Conservation (phyloP, 2,329 filamentous ascomycete genomes). For the Arthrobotrys sphaeroides region DNA sequence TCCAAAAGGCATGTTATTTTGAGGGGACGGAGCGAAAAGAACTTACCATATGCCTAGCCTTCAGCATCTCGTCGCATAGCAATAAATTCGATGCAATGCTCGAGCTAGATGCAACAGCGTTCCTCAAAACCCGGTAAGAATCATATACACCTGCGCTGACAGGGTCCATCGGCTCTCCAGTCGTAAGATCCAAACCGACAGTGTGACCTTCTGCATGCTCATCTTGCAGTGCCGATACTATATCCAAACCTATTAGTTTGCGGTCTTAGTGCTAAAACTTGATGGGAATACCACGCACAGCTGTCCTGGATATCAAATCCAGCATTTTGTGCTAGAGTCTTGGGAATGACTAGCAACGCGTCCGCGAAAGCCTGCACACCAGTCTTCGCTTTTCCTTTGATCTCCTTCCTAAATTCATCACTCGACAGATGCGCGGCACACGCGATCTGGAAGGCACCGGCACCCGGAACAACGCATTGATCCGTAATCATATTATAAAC, state of each 20-base stretch:
- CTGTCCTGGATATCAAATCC: slow-evolving; percentile 97
- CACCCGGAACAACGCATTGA: slow-evolving; percentile 90
- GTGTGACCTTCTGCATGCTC: slow-evolving; percentile 83
- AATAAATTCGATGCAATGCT: slow-evolving; percentile 95
- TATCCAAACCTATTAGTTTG: slow-evolving; percentile 51
- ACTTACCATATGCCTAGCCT: slow-evolving; percentile 88
- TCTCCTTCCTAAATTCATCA: slow-evolving; percentile 83
- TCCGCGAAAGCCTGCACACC: slow-evolving; percentile 95
- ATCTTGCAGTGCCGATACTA: slow-evolving; percentile 86
- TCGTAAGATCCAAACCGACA: slow-evolving; percentile 85
- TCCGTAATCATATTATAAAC: slow-evolving; percentile 99
- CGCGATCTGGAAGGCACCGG: slow-evolving; percentile 93
- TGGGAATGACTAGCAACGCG: slow-evolving; percentile 92
- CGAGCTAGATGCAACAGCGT: slow-evolving; percentile 90
- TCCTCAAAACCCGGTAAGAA: slow-evolving; percentile 92
- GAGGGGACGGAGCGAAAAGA: not conserved
- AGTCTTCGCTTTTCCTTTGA: slow-evolving; percentile 98
- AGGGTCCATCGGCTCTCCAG: slow-evolving; percentile 94
- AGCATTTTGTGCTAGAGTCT: slow-evolving; percentile 94
- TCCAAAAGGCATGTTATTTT: too few relatives aligned
- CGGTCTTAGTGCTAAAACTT: slow-evolving; percentile 14
- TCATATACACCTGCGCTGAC: slow-evolving; percentile 92
- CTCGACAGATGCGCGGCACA: slow-evolving; percentile 87
- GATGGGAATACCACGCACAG: slow-evolving; percentile 68
- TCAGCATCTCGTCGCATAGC: slow-evolving; percentile 95